Evolutionary conservation across 768 basidiomycete species (phyloP).

Genomic region (Agaricus blazei): DNA sequence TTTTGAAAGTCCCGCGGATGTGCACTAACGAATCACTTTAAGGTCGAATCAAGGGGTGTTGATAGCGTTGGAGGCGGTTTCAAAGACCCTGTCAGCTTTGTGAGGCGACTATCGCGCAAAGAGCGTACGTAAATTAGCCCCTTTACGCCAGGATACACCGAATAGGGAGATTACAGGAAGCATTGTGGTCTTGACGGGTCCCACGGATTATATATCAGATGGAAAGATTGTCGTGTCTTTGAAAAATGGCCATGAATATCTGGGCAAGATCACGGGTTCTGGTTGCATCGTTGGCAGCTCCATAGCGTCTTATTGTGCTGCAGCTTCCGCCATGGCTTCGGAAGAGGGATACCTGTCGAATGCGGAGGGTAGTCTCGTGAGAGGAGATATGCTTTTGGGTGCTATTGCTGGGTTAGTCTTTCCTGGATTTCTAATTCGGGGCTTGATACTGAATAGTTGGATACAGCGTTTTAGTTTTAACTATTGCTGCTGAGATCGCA

Average conservation of each 20-base stretch:
- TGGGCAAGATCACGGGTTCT: conserved; percentile 83
- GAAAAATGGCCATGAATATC: conserved; percentile 66
- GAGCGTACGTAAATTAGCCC: conserved; percentile 53
- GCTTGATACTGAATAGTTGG: not conserved
- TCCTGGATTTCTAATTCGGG: not conserved
- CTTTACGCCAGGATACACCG: not conserved
- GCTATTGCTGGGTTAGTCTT: conserved; percentile 68
- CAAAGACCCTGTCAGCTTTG: conserved; percentile 65
- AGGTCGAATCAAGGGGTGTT: conserved; percentile 79
- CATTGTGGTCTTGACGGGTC: conserved; percentile 77
- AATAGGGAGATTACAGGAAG: conserved; percentile 46
- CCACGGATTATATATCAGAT: conserved; percentile 80
- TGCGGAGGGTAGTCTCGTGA: conserved; percentile 44
- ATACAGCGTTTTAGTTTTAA: conserved; percentile 50
- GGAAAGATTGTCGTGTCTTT: conserved; percentile 65
- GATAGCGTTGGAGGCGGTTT: conserved; percentile 81
- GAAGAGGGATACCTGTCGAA: conserved; percentile 22
- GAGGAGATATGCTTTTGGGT: conserved; percentile 72
- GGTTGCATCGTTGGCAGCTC: conserved; percentile 81
- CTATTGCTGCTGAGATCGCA: conserved; percentile 59
- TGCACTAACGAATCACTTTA: not conserved
- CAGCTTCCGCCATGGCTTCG: conserved; percentile 30
- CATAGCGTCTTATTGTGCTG: conserved; percentile 79
- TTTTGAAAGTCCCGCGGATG: not conserved
- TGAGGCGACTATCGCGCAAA: conserved; percentile 61